Evolutionary conservation across 179 eudicot species (phyloP).

Genomic region (Sideroxylon spinosum): DNA sequence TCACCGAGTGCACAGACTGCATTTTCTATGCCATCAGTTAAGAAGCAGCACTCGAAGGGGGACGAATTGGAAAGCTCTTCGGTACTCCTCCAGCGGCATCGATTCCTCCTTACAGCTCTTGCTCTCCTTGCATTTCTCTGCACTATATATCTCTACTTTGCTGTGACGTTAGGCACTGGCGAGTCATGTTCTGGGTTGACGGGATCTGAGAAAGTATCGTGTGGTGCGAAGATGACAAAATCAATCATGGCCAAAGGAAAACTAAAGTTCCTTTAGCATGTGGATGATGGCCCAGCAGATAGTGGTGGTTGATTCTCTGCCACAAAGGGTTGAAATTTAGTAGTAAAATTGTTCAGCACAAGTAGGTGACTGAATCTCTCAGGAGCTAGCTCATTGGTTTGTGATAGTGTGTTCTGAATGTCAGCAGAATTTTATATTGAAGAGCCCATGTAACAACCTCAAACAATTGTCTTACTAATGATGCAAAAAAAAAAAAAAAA

Average conservation of each 20-base stretch:
- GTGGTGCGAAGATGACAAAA: constrained; percentile 50
- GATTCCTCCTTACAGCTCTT: constrained; percentile 77
- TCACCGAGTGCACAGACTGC: constrained; percentile 48
- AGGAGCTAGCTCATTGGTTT: constrained; percentile 10
- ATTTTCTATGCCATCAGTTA: constrained; percentile 42
- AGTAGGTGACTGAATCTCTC: neutral
- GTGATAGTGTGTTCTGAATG: neutral
- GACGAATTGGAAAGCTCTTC: constrained; percentile 56
- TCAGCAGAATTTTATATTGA: neutral
- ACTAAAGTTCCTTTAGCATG: constrained; percentile 43
- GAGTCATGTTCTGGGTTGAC: constrained; percentile 55
- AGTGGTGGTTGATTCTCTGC: neutral
- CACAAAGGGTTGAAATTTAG: neutral
- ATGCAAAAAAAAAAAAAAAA: too few species aligned
- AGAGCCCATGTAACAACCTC: neutral
- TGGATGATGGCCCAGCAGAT: neutral
- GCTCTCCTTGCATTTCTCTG: constrained; percentile 72
- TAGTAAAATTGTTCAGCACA: neutral
- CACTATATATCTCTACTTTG: constrained; percentile 84
- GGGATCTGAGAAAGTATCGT: constrained; percentile 52
- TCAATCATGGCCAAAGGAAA: constrained; percentile 47
- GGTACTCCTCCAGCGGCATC: constrained; percentile 66
- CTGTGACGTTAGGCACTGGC: constrained; percentile 62
- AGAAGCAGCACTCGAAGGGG: constrained; percentile 34
- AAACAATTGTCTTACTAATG: neutral